A percentile compares a stretch with the other conserved stretches of the same genome.
Conservation (phyloP, 2,329 filamentous ascomycete genomes). For the Fusarium aywerte region DNA sequence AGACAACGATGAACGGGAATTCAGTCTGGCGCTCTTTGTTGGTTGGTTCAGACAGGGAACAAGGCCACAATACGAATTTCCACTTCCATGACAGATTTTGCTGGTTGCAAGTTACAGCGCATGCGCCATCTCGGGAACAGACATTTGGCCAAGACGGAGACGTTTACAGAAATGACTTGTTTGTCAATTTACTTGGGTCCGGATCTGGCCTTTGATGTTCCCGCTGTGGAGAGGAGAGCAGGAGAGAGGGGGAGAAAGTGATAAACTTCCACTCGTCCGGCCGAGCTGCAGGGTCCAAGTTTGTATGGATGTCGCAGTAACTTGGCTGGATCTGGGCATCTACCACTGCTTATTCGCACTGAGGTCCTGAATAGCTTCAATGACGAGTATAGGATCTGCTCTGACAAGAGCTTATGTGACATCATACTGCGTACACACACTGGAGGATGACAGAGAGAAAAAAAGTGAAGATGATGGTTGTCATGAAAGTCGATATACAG, state of each 20-base stretch:
- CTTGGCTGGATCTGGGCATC: constrained; percentile 3
- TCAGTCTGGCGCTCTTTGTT: not conserved
- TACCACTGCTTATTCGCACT: not conserved
- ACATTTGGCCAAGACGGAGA: constrained; percentile 14
- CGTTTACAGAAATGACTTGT: constrained; percentile 6
- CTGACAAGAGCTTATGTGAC: constrained; percentile 26
- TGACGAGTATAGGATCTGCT: constrained; percentile 1
- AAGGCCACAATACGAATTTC: not conserved
- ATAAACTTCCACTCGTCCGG: constrained; percentile 1
- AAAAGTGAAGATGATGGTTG: constrained; percentile 18
- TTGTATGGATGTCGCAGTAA: not conserved
- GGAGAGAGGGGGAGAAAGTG: not conserved
- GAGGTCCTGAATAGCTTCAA: constrained; percentile 26
- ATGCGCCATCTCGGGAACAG: constrained; percentile 16
- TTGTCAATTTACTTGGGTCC: not conserved
- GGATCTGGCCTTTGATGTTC: not conserved
- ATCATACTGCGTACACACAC: constrained; percentile 31
- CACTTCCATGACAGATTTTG: not conserved
- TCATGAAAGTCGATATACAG: not conserved
- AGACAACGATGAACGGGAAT: not conserved
- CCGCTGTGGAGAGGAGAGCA: not conserved
- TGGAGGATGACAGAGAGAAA: constrained; percentile 8
- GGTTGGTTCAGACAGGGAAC: not conserved
- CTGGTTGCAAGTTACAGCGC: constrained; percentile 9
- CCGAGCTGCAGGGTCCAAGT: not conserved